phyloP scores from a whole-genome alignment of 106 monocot species.

The Dendrobium huoshanense region DNA sequence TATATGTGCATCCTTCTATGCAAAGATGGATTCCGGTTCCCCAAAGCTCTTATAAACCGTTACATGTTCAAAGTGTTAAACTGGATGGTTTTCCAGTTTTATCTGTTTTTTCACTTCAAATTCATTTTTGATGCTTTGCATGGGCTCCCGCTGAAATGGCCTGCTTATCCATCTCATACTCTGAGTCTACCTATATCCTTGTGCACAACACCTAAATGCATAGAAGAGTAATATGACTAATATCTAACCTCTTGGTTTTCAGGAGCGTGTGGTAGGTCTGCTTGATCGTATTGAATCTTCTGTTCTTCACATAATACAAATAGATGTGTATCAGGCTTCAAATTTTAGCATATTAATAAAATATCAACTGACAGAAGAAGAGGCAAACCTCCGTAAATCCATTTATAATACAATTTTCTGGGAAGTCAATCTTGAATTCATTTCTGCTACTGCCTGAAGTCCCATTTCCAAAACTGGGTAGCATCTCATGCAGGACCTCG shows the following conservation, averaged over 20 bases:
- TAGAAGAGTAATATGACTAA: background rate
- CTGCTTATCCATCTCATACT: background rate
- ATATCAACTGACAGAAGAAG: background rate
- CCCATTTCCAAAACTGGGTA: conserved; percentile 4
- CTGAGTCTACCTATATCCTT: background rate
- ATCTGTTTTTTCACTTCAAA: background rate
- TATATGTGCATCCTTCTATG: background rate
- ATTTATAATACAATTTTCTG: conserved; percentile 1
- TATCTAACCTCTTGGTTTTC: background rate
- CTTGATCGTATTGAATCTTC: conserved; percentile 5
- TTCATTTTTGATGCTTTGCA: background rate
- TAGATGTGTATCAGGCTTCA: conserved; percentile 3
- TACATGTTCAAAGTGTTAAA: background rate
- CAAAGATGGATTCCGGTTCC: background rate
- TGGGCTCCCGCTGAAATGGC: background rate
- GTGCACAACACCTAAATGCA: background rate
- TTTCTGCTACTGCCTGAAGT: background rate
- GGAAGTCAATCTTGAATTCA: conserved; percentile 1
- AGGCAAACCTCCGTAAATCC: background rate
- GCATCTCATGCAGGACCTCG: background rate
- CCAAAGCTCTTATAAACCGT: background rate
- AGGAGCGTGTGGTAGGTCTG: conserved; percentile 1
- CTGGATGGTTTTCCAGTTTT: background rate
- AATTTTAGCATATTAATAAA: background rate
- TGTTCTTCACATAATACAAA: conserved; percentile 9